phyloP scores from a whole-genome alignment of 1,284 basidiomycete genomes.

The Tilletiopsis washingtonensis region DNA sequence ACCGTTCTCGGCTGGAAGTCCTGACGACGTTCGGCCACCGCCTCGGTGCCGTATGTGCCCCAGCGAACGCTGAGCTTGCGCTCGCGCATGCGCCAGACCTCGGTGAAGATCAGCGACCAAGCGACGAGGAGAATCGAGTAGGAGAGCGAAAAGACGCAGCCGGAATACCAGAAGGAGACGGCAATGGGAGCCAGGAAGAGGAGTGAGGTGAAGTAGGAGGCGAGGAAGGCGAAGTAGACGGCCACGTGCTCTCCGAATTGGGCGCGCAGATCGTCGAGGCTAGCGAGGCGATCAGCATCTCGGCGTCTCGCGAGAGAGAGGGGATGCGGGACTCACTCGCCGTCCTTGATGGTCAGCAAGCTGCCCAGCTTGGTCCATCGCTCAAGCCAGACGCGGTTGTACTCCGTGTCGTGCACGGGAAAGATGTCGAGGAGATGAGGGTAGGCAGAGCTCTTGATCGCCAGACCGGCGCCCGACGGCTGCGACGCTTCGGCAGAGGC shows the following conservation, averaged over 20 bases:
- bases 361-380: slow-evolving; percentile 19
- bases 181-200: slow-evolving; percentile 30
- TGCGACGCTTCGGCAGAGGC: not conserved
- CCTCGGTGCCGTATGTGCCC: slow-evolving; percentile 34
- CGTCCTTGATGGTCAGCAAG: slow-evolving; percentile 19
- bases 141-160: slow-evolving; percentile 21
- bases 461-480: slow-evolving; percentile 26
- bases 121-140: slow-evolving; percentile 35
- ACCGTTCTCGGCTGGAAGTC: slow-evolving; percentile 30
- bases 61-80: slow-evolving; percentile 41
- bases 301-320: not conserved
- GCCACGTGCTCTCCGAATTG: slow-evolving; percentile 46
- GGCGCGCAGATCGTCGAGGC: slow-evolving; percentile 35
- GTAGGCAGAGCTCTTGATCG: slow-evolving; percentile 19
- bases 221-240: slow-evolving; percentile 45
- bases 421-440: slow-evolving; percentile 41
- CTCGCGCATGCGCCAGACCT: slow-evolving; percentile 44
- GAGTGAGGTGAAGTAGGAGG: slow-evolving; percentile 38
- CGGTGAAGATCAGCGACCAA: slow-evolving; percentile 39
- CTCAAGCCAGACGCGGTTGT: slow-evolving; percentile 38
- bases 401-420: slow-evolving; percentile 37
- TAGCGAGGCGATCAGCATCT: not conserved
- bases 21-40: slow-evolving; percentile 21
- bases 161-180: slow-evolving; percentile 26
- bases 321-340: slow-evolving; percentile 12